Evolutionary conservation across 345 rosid species (phyloP).

Genomic region (Acer campestre): DNA sequence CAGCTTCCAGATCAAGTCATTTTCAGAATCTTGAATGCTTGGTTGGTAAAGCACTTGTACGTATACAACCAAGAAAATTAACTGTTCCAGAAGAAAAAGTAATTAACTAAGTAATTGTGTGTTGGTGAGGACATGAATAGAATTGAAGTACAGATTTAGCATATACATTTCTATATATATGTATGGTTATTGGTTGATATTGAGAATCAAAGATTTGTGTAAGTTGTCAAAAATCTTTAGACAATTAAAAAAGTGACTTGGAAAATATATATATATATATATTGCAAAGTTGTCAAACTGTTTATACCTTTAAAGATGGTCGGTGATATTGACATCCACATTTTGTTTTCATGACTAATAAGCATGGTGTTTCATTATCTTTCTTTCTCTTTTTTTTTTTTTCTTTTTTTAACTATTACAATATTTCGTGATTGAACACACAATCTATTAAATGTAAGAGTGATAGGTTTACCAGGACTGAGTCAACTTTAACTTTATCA

Average conservation of each 20-base stretch:
- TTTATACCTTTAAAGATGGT: neutral
- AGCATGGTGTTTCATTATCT: too few relatives aligned
- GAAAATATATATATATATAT: too few relatives aligned
- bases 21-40: too few relatives aligned
- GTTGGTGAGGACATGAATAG: neutral
- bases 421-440: too few relatives aligned
- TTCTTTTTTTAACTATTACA: too few relatives aligned
- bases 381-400: too few relatives aligned
- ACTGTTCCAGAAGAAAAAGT: neutral
- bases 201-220: neutral
- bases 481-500: too few relatives aligned
- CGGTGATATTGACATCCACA: neutral
- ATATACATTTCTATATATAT: neutral
- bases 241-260: neutral
- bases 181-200: too few relatives aligned
- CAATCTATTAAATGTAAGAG: too few relatives aligned
- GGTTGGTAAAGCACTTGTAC: neutral
- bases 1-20: neutral
- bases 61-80: neutral
- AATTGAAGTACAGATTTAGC: neutral
- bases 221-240: neutral
- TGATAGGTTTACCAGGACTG: too few relatives aligned
- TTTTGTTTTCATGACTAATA: neutral
- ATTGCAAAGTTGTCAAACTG: neutral
- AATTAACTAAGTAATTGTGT: too few relatives aligned